phyloP scores from a whole-genome alignment of 2,329 filamentous ascomycete species.

The Calonectria hawksworthii region DNA sequence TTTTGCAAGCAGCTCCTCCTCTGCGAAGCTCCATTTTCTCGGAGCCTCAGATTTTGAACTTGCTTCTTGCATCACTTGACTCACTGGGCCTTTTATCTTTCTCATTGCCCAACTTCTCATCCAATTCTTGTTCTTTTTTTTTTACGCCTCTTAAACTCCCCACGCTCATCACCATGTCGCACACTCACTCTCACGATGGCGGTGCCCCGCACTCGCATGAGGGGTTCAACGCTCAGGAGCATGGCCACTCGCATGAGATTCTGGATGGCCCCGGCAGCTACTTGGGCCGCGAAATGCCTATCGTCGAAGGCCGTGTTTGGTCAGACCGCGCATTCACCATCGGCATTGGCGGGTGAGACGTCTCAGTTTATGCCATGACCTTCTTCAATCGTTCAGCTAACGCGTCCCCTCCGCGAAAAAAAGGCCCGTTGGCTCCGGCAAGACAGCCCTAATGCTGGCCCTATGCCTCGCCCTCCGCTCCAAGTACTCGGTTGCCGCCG shows the following conservation, averaged over 20 bases:
- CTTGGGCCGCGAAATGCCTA: slow-evolving; percentile 91
- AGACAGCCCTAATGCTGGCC: slow-evolving; percentile 96
- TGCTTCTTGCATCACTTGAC: background rate
- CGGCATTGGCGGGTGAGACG: slow-evolving; percentile 91
- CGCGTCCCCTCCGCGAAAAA: slow-evolving; percentile 3
- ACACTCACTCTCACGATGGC: slow-evolving; percentile 68
- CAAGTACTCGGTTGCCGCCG: slow-evolving; percentile 88
- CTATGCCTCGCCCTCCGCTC: slow-evolving; percentile 88
- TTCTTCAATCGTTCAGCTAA: background rate
- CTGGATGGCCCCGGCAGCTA: slow-evolving; percentile 94
- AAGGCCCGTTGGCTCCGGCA: slow-evolving; percentile 95
- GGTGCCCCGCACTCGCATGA: slow-evolving; percentile 69
- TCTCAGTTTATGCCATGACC: background rate
- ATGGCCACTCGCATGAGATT: slow-evolving; percentile 97
- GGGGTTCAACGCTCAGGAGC: slow-evolving; percentile 73
- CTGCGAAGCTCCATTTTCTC: background rate
- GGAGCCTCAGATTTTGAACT: background rate
- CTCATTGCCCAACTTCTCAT: background rate
- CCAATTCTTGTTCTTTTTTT: background rate
- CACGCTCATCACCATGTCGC: slow-evolving; percentile 49
- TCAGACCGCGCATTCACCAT: slow-evolving; percentile 91
- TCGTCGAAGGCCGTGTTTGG: slow-evolving; percentile 91
- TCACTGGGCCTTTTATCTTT: background rate
- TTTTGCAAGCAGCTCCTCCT: background rate
- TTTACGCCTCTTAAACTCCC: background rate